Conservation (phyloP, 805 yeast species). For the Saturnispora besseyi region DNA sequence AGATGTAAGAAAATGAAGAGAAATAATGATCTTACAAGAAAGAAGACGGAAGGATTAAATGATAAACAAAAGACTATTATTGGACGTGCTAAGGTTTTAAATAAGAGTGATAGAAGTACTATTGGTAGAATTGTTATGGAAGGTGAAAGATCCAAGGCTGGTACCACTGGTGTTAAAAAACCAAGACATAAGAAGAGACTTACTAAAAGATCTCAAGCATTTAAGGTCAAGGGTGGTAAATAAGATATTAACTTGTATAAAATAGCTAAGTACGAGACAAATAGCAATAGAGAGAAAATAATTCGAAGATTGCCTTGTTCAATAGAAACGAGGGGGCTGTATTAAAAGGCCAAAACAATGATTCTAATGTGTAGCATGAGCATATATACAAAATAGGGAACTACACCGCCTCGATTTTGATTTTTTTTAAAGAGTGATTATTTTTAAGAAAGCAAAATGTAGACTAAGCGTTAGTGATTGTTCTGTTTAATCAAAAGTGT, state of each 20-base stretch:
- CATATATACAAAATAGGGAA: background rate
- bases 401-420: background rate
- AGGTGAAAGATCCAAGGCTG: slow-evolving; percentile 73
- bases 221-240: slow-evolving; percentile 12
- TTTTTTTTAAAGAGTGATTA: background rate
- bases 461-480: background rate
- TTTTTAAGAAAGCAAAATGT: background rate
- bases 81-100: slow-evolving; percentile 74
- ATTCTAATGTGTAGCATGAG: background rate
- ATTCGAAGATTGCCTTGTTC: too few relatives aligned
- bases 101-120: slow-evolving; percentile 70
- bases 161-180: slow-evolving; percentile 51
- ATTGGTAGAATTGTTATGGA: slow-evolving; percentile 55
- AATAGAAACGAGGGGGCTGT: too few relatives aligned
- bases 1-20: slow-evolving; percentile 46
- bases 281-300: background rate
- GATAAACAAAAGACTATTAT: slow-evolving; percentile 66
- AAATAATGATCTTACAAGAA: slow-evolving; percentile 16
- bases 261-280: background rate
- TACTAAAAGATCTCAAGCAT: slow-evolving; percentile 38
- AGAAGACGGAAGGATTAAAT: slow-evolving; percentile 30
- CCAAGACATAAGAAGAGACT: slow-evolving; percentile 49
- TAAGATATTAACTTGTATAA: background rate
- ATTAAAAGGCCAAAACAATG: too few relatives aligned
- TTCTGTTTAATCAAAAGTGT: background rate